Evolutionary conservation across 2,329 filamentous ascomycete species (phyloP).

Genomic region (Ascocoryne sarcoides): DNA sequence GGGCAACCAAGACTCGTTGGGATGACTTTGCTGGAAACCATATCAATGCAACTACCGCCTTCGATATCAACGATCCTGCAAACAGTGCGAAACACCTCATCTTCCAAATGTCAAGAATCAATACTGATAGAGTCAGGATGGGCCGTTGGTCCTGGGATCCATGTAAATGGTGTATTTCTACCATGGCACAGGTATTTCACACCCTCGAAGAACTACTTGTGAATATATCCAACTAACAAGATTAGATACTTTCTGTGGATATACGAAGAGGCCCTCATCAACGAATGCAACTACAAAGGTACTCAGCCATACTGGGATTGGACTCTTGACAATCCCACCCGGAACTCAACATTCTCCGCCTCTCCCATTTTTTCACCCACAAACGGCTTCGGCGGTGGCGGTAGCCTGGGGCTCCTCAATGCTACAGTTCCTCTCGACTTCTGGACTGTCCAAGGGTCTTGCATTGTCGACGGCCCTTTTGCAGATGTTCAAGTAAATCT

Average conservation of each 20-base stretch:
- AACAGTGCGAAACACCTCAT: background rate
- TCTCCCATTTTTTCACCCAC: constrained; percentile 31
- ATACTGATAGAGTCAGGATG: background rate
- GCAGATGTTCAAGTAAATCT: constrained; percentile 22
- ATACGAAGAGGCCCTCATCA: constrained; percentile 33
- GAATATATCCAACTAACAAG: too few relatives aligned
- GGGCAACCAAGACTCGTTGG: constrained; percentile 3
- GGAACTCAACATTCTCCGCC: constrained; percentile 34
- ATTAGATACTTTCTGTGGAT: constrained; percentile 30
- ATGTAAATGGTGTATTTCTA: constrained; percentile 25
- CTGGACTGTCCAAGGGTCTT: constrained; percentile 38
- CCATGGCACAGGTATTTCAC: constrained; percentile 2
- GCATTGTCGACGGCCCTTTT: constrained; percentile 39
- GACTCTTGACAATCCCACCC: constrained; percentile 29
- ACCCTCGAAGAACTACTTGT: background rate
- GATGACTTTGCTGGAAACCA: constrained; percentile 31
- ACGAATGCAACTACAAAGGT: constrained; percentile 34
- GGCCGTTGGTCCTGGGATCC: constrained; percentile 1
- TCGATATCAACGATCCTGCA: background rate
- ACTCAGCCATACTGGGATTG: constrained; percentile 36
- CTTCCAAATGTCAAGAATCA: background rate
- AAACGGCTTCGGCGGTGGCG: constrained; percentile 6
- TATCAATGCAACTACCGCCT: constrained; percentile 23
- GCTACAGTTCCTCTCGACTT: background rate
- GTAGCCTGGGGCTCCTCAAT: constrained; percentile 1